Base-by-base conservation (phyloP, 768 basidiomycete species). In the Cystobasidium ongulense region DNA sequence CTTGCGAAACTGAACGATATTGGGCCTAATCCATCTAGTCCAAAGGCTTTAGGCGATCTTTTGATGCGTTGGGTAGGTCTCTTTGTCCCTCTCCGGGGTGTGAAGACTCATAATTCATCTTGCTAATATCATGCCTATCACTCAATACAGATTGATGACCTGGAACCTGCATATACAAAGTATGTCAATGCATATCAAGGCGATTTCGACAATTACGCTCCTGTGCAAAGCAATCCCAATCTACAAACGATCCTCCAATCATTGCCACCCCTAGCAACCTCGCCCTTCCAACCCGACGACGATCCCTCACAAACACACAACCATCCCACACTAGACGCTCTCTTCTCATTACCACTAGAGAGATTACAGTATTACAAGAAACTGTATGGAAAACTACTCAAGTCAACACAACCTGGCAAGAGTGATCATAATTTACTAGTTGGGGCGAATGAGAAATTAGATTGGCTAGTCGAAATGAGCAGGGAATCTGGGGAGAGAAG, bases 61-160 rank as follows among this genome's bases (percentile, higher is more conserved):
- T 84, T 99, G 67, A 96, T 97, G 90, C 88, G 90, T 82, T 98
- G 95, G 96, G 95, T 95, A 76, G 75, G 90, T 82, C 21, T 59
- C 21, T 5, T 23, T 50, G 4, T n/a, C 46, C n/a, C 15, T 11
- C 46, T 17, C 15, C n/a, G 46, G 15, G 46, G 4, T 50, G 8
- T 21, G 21, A 50, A 50, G 15, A 21, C 7, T 25, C 31, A 57
- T 15, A 13, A 63, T 23, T 8, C 13, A 25, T 15, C 13, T 36
- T 41, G 41, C 63, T 41, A 15, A 65, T 17, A 25, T 35, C n/a
- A n/a, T n/a, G n/a, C n/a, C n/a, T n/a, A n/a, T n/a, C 39, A n/a
- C 15, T 10, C 59, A 64, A 50, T 62, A 38, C 81, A 97, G 94
- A 92, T 98, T 76, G 90, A 92, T 76, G 94, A 99, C 79, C 83